Percentiles rank a stretch among this genome's conserved stretches.
Evolutionary conservation across 192 early-diverging fungal genomes (phyloP).

Genomic region (Powellomyces hirtus): DNA sequence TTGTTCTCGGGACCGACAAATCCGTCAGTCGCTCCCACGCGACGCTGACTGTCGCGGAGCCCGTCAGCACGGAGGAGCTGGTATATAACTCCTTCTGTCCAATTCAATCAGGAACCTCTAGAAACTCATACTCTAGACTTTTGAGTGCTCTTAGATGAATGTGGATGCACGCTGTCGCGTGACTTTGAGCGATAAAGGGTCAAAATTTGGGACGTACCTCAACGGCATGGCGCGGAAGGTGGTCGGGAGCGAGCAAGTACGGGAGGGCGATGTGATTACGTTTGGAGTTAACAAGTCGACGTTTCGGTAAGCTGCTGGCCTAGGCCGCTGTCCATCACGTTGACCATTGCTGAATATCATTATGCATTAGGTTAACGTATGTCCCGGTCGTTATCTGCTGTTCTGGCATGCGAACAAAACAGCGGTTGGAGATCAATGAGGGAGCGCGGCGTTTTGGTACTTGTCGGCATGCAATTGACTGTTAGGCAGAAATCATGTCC

Average conservation of each 20-base stretch:
- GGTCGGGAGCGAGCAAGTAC: neutral
- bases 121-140: neutral
- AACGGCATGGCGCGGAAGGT: neutral
- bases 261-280: constrained; percentile 15
- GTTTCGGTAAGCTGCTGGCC: constrained; percentile 5
- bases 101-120: neutral
- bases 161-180: neutral
- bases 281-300: constrained; percentile 12
- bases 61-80: neutral
- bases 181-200: neutral
- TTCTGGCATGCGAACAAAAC: constrained; percentile 11
- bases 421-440: neutral
- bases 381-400: constrained; percentile 9
- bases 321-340: neutral
- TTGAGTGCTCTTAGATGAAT: neutral
- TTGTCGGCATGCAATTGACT: neutral
- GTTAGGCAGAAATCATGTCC: neutral
- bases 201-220: constrained; percentile 29
- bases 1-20: constrained; percentile 11
- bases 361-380: neutral
- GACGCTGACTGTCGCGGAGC: neutral
- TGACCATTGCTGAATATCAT: neutral
- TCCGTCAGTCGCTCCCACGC: constrained; percentile 23
- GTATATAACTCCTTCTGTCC: neutral
- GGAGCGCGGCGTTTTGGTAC: neutral